These are phyloP conservation scores for Pleurostoma richardsiae DNA, from an alignment of 2,329 filamentous ascomycete genomes.

Conservation along the genomic window DNA sequence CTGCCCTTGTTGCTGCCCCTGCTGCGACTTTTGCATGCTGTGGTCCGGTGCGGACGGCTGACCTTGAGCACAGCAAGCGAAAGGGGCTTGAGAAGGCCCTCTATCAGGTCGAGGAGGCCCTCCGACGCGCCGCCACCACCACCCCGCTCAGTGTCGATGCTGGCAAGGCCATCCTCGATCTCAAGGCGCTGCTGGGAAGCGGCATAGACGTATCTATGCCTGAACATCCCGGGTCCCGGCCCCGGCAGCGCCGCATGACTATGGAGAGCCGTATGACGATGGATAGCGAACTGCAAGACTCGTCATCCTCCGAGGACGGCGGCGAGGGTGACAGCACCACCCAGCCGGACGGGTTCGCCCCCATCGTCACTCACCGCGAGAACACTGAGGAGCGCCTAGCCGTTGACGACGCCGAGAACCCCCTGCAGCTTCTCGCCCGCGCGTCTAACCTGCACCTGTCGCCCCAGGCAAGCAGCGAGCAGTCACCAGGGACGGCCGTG, in stretches of 20 bases:
- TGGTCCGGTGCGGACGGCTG: background rate
- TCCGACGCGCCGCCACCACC: conserved; percentile 45
- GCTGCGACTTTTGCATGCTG: too few relatives aligned
- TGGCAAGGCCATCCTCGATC: conserved; percentile 36
- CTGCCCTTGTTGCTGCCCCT: background rate
- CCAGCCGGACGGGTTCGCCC: background rate
- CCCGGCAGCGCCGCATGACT: conserved; percentile 11
- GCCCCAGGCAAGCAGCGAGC: conserved; percentile 21
- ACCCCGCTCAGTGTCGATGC: conserved; percentile 37
- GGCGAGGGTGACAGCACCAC: conserved; percentile 23
- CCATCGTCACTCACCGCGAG: conserved; percentile 3
- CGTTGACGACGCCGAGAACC: conserved; percentile 71
- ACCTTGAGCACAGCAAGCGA: conserved; percentile 52
- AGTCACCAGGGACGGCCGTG: conserved; percentile 8
- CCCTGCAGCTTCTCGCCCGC: conserved; percentile 65
- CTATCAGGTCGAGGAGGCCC: conserved; percentile 67
- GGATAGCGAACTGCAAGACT: conserved; percentile 21
- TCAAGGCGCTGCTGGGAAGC: conserved; percentile 32
- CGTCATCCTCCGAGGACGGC: conserved; percentile 24
- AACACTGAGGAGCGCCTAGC: conserved; percentile 47
- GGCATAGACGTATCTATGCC: conserved; percentile 1
- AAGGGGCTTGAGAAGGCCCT: conserved; percentile 71
- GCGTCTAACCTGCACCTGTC: conserved; percentile 64
- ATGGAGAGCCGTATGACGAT: conserved; percentile 11
- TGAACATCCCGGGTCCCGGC: conserved; percentile 1